phyloP scores from a whole-genome alignment of 1,284 basidiomycete genomes.

The Ceratorhiza oryzae-sativae region DNA sequence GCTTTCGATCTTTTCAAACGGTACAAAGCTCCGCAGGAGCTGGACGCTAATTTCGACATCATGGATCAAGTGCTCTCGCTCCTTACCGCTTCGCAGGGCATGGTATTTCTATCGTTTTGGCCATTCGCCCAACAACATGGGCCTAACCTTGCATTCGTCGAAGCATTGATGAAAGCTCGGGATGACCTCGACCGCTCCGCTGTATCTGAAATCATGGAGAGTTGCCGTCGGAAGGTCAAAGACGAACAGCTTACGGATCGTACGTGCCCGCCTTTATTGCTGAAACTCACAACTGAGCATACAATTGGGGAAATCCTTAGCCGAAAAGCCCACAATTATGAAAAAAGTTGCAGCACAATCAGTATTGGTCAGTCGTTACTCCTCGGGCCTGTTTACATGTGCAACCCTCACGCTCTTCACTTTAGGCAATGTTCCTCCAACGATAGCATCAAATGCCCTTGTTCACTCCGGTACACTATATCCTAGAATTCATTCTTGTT shows the following conservation, averaged over 20 bases:
- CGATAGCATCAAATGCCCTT: constrained; percentile 17
- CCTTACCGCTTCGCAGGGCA: constrained; percentile 87
- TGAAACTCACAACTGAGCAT: not conserved
- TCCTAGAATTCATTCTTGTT: constrained; percentile 10
- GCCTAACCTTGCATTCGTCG: constrained; percentile 90
- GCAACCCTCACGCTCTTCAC: constrained; percentile 27
- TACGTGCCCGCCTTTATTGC: constrained; percentile 56
- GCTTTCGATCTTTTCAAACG: constrained; percentile 83
- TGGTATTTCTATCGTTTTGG: constrained; percentile 96
- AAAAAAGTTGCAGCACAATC: constrained; percentile 81
- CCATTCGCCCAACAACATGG: constrained; percentile 96
- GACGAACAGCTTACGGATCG: constrained; percentile 85
- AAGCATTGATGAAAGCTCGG: constrained; percentile 86
- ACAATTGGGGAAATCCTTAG: constrained; percentile 51
- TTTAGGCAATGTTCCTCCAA: constrained; percentile 40
- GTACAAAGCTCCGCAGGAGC: constrained; percentile 80
- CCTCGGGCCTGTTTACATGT: constrained; percentile 48
- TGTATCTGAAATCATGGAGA: constrained; percentile 94
- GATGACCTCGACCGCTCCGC: constrained; percentile 89
- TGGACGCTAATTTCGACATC: constrained; percentile 85
- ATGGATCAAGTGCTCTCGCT: constrained; percentile 86
- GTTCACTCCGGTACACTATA: constrained; percentile 16
- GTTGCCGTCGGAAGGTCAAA: constrained; percentile 88
- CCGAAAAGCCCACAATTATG: constrained; percentile 82
- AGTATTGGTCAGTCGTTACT: constrained; percentile 68